Evolutionary conservation across 495 filamentous ascomycete genomes (phyloP).

Genomic region (Cercophora samala): DNA sequence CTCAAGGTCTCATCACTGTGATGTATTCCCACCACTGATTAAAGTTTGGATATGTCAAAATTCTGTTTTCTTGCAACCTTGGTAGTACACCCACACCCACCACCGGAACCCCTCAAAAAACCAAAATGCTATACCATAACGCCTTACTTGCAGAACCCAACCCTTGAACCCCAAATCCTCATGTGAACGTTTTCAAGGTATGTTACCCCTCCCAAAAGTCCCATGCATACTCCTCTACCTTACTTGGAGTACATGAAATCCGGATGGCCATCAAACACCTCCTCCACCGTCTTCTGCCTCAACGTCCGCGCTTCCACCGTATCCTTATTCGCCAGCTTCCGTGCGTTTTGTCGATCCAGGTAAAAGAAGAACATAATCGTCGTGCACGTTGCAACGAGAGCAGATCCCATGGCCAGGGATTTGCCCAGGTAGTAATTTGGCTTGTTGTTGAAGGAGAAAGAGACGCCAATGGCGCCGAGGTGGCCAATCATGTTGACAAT

Average conservation of each 20-base stretch:
- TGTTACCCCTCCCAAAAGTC: no score
- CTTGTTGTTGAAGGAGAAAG: slow-evolving; percentile 14
- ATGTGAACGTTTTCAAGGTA: no score
- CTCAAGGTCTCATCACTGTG: no score
- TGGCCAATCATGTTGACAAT: slow-evolving; percentile 18
- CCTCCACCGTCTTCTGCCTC: slow-evolving; percentile 13
- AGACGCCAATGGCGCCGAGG: slow-evolving; percentile 12
- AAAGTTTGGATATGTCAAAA: no score
- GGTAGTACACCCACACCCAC: no score
- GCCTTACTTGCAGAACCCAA: no score
- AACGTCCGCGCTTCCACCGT: slow-evolving; percentile 5
- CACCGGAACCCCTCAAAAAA: no score
- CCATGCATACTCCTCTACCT: background rate
- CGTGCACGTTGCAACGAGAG: slow-evolving; percentile 2
- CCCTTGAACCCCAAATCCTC: no score
- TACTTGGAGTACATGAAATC: slow-evolving; percentile 20
- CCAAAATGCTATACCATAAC: no score
- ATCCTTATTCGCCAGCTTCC: slow-evolving; percentile 16
- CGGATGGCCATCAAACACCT: slow-evolving; percentile 18
- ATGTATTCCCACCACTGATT: no score
- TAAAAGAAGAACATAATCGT: slow-evolving; percentile 6
- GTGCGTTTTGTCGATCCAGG: slow-evolving; percentile 10
- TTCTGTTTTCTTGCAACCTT: no score
- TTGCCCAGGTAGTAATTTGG: slow-evolving; percentile 16
- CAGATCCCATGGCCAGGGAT: slow-evolving; percentile 5